Conservation (phyloP, 2,329 filamentous ascomycete species). For the Fusarium nodosum region DNA sequence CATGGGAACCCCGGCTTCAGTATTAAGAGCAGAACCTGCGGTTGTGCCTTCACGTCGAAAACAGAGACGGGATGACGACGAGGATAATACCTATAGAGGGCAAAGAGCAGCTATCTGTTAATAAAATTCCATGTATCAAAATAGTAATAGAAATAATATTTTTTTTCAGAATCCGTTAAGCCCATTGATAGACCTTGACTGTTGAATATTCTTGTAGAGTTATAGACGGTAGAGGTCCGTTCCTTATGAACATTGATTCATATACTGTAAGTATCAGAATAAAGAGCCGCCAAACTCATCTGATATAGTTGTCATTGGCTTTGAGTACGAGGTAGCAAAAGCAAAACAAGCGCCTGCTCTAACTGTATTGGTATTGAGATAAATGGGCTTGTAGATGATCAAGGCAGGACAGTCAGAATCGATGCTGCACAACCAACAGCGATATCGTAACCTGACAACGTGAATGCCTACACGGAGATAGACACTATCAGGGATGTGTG, state of each 20-base stretch:
- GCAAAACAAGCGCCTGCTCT: neutral
- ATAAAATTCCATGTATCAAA: neutral
- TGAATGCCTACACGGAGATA: neutral
- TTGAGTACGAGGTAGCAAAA: neutral
- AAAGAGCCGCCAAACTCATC: neutral
- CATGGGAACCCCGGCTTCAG: slow-evolving; percentile 6
- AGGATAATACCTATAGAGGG: neutral
- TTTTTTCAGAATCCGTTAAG: neutral
- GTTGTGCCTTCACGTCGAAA: slow-evolving; percentile 1
- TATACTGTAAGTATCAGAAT: neutral
- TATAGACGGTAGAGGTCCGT: neutral
- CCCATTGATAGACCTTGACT: neutral
- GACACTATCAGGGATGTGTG: neutral
- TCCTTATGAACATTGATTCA: neutral
- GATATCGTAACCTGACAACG: neutral
- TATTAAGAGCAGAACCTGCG: neutral
- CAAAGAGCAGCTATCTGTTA: slow-evolving; percentile 26
- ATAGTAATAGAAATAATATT: neutral
- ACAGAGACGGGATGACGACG: slow-evolving; percentile 3
- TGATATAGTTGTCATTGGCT: neutral
- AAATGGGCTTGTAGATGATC: rapidly evolving
- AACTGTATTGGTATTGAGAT: neutral
- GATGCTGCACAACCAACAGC: too few relatives aligned
- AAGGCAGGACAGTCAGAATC: neutral
- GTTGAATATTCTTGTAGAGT: neutral